These are phyloP conservation scores for Hyaloscypha finlandica DNA, from an alignment of 495 filamentous ascomycete species.

Conservation along the genomic window DNA sequence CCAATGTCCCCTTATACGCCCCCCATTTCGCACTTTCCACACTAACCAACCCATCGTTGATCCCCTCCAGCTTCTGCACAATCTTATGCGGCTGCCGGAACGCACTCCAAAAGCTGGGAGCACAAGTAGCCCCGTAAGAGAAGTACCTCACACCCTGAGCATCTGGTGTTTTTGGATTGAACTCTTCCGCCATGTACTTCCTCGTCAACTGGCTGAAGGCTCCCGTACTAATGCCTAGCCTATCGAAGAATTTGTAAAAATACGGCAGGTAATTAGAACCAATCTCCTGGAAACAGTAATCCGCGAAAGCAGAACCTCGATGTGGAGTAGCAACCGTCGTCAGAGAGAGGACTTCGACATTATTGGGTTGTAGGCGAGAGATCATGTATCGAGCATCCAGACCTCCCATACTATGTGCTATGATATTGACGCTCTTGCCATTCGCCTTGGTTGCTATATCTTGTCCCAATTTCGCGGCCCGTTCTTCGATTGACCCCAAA, in stretches of 20 bases:
- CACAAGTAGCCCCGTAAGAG: constrained; percentile 81
- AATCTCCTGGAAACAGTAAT: constrained; percentile 75
- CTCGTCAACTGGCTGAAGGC: constrained; percentile 86
- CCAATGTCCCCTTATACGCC: constrained; percentile 88
- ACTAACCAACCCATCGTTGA: constrained; percentile 92
- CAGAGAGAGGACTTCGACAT: constrained; percentile 62
- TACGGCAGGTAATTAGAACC: constrained; percentile 61
- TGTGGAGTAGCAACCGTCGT: constrained; percentile 91
- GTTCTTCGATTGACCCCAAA: constrained; percentile 74
- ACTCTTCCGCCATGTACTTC: constrained; percentile 76
- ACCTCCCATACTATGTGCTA: constrained; percentile 78
- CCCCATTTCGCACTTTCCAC: constrained; percentile 87
- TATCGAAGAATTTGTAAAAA: constrained; percentile 68
- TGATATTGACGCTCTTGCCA: constrained; percentile 81
- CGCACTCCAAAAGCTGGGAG: constrained; percentile 67
- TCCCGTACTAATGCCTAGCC: constrained; percentile 70
- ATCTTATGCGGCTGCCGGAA: constrained; percentile 75
- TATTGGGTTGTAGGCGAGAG: constrained; percentile 66
- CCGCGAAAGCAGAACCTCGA: constrained; percentile 81
- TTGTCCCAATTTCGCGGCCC: constrained; percentile 65
- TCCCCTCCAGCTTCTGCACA: constrained; percentile 69
- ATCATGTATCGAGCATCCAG: constrained; percentile 95
- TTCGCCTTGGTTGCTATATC: constrained; percentile 65
- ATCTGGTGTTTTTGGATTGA: constrained; percentile 82
- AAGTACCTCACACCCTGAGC: constrained; percentile 79